These are phyloP conservation scores for Alternaria hordeiaustralica DNA, from an alignment of 2,329 filamentous ascomycete genomes.

Conservation along the genomic window DNA sequence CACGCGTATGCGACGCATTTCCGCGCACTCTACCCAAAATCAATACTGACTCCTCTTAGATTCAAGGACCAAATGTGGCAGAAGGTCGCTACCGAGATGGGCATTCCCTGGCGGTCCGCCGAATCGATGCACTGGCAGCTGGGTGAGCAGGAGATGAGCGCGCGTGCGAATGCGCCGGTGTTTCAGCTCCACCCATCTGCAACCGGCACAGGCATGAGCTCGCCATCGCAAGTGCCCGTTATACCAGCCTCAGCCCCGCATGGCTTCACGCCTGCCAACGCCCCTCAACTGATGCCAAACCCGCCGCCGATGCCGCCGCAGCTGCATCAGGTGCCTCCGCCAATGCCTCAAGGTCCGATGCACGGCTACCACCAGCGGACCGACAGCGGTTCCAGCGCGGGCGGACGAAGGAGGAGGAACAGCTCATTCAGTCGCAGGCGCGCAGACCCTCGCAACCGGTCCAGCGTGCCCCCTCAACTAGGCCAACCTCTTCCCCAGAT, in stretches of 20 bases:
- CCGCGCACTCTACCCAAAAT: background rate
- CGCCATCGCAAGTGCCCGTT: conserved; percentile 36
- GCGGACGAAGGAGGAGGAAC: conserved; percentile 33
- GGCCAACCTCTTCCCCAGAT: conserved; percentile 42
- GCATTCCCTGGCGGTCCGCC: conserved; percentile 90
- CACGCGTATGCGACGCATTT: conserved; percentile 13
- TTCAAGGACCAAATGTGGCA: conserved; percentile 99
- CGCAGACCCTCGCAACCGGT: conserved; percentile 38
- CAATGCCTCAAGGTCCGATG: conserved; percentile 32
- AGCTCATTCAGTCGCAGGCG: conserved; percentile 46
- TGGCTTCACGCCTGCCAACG: conserved; percentile 49
- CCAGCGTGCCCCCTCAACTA: conserved; percentile 47
- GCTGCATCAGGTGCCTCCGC: conserved; percentile 36
- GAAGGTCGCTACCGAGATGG: conserved; percentile 93
- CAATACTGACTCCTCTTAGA: conserved; percentile 58
- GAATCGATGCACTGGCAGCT: conserved; percentile 99
- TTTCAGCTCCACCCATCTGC: conserved; percentile 65
- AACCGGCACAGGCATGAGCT: conserved; percentile 39
- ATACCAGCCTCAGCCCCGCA: conserved; percentile 35
- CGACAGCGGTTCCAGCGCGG: conserved; percentile 42
- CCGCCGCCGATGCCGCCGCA: conserved; percentile 30
- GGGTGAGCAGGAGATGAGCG: conserved; percentile 91
- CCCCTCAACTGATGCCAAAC: conserved; percentile 44
- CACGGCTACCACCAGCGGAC: conserved; percentile 44
- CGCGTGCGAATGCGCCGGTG: conserved; percentile 85